Base-by-base conservation (phyloP, 1,284 basidiomycete genomes). In the Malassezia psittaci region DNA sequence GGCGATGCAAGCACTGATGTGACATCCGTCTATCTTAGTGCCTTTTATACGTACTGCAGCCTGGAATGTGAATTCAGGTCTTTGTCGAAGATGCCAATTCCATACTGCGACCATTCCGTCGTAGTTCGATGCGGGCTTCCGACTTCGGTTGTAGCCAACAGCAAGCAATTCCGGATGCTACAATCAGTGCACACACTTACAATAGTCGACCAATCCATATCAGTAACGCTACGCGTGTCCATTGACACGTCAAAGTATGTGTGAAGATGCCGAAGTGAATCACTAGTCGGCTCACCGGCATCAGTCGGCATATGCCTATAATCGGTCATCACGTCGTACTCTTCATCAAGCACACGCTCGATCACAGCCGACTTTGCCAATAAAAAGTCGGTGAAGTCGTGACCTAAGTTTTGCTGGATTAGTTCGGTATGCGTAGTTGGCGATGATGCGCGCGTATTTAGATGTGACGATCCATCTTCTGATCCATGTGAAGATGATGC, bases 1-100 rank as follows among this genome's bases (percentile, higher is more conserved):
- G 94, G 91, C 0, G 91, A 96, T 75, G 98, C 96, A 13, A 86
- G 85, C 4, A 96, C 88, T 1, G 90, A 93, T 12, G 98, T 82
- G 13, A 98, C 90, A 70, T 98, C 94, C 33, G 91, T 96, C 88
- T 93, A 77, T 15, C 21, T 15, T 21, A 48, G 33, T 34, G 15
- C 2, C 34, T 2, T n/a, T 1, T 13, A 13, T 12, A 36, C 57
- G 49, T 44, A 90, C 89, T 78, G 91, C 91, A 1, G 94, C 90
- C 75, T 96, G 90, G 77, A 99, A 96, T 48, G 96, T 82, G 66
- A 96, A 98, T 75, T 99, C 94, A 16, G 94, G 93, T 62, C 93
- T 81, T 69, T 96, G 90, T 2, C 88, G 80, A 3, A 96, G 79
- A 69, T 98, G 94, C 48, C 93, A 77, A 74, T 98, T 98, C 94